Base-by-base conservation (phyloP, 164 flowering plant genomes). In the Vitis amurensis region DNA sequence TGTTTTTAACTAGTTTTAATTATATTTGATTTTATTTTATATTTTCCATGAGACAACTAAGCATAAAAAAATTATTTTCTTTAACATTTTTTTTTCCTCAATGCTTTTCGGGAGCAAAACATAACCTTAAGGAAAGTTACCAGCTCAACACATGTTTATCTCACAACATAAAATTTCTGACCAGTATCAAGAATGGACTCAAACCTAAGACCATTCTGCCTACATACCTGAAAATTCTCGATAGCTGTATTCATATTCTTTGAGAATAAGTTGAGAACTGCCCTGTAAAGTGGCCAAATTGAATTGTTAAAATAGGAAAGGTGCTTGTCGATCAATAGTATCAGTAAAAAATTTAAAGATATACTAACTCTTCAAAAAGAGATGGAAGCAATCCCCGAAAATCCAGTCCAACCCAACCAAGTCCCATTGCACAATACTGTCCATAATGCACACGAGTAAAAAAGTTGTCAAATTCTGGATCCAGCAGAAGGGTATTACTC, bases 341-440 rank as follows among this genome's bases (percentile, higher is more conserved):
- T 60, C 8, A 14, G 23, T 57, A 48, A 51, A 55, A 51, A 55
- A 47, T 11, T 2, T 37, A 17, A 37, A 60, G 4, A 16, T 17
- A 14, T 29, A 23, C 30, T 87, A 89, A 95, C 99, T 89, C 92
- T 85, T 95, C 98, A 86, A 95, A 95, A 68, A 95, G 94, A 17
- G 97, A 77, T 19, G 98, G 97, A 83, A 95, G 99, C 87, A 95
- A 81, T 64, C 98, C 98, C 52, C 99, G 86, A 64, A 91, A 91
- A 80, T 95, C 99, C 79, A 95, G 77, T 66, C 99, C 99, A 77
- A 91, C 99, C 91, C 91, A 83, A 50, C 96, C 98, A 83, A 95
- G 96, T 52, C 99, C 93, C 93, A 89, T 86, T 12, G 98, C 98
- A 82, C 93, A 89, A 76, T 89, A 93, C 99, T 95, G 93, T 63